phyloP scores from a whole-genome alignment of 768 basidiomycete species.

The Leccinum arenicola region DNA sequence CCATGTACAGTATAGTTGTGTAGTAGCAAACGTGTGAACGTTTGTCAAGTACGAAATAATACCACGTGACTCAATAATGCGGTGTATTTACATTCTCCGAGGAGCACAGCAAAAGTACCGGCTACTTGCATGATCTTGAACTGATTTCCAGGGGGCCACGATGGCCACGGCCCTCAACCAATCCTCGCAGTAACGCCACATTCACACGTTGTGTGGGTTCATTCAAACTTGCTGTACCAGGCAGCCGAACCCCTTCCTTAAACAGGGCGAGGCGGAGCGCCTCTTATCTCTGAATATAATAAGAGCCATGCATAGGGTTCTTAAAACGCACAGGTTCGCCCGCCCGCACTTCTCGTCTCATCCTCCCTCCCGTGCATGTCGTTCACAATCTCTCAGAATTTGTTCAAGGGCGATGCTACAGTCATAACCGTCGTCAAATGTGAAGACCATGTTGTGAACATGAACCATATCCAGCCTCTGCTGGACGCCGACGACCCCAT shows the following conservation, averaged over 20 bases:
- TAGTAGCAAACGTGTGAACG: no score
- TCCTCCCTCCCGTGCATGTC: conserved; percentile 9
- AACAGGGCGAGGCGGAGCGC: not conserved
- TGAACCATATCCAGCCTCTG: conserved; percentile 28
- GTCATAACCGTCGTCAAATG: conserved; percentile 29
- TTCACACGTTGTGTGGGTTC: not conserved
- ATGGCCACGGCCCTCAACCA: no score
- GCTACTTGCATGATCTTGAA: no score
- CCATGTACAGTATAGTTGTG: conserved; percentile 43
- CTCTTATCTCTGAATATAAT: not conserved
- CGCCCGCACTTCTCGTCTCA: not conserved
- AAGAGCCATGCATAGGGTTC: not conserved
- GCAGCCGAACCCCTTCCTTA: not conserved
- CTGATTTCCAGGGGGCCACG: no score
- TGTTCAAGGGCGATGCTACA: conserved; percentile 6
- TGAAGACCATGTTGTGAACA: conserved; percentile 26
- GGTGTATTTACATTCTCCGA: no score
- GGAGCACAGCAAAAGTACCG: conserved; percentile 57
- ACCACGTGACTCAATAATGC: not conserved
- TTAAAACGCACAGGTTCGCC: not conserved
- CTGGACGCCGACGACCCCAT: conserved; percentile 20
- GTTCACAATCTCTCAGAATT: not conserved
- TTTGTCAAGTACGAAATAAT: not conserved
- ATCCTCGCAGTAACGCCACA: conserved; percentile 71
- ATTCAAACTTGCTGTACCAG: not conserved